Percentiles rank a stretch among this genome's conserved stretches.
Conservation (phyloP, 805 yeast species). For the Metschnikowia baotianmanensis region DNA sequence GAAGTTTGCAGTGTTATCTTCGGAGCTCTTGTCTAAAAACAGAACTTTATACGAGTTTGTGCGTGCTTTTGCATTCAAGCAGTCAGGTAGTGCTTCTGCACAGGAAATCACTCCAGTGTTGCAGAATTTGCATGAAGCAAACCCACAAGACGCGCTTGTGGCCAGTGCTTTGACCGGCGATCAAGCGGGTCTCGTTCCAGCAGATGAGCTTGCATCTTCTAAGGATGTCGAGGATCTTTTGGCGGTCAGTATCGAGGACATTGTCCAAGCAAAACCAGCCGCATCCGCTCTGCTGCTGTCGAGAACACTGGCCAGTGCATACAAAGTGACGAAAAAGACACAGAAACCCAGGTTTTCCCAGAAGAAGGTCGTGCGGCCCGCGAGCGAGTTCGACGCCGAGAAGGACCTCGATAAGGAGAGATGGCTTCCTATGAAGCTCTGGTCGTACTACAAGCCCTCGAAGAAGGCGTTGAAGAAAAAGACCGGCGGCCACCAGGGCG, state of each 20-base stretch:
- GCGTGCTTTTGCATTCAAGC: slow-evolving; percentile 32
- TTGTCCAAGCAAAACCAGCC: slow-evolving; percentile 14
- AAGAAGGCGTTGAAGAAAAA: slow-evolving; percentile 19
- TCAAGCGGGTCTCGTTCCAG: slow-evolving; percentile 19
- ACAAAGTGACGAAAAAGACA: slow-evolving; percentile 25
- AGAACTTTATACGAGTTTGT: slow-evolving; percentile 25
- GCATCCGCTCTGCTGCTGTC: not conserved
- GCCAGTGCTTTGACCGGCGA: slow-evolving; percentile 21
- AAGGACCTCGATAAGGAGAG: slow-evolving; percentile 57
- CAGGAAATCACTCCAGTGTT: slow-evolving; percentile 22
- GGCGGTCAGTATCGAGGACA: slow-evolving; percentile 26
- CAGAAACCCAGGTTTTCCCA: slow-evolving; percentile 20
- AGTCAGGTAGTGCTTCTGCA: slow-evolving; percentile 20
- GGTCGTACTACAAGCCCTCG: slow-evolving; percentile 79
- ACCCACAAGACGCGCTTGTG: slow-evolving; percentile 26
- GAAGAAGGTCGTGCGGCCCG: slow-evolving; percentile 16
- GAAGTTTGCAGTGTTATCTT: slow-evolving; percentile 5
- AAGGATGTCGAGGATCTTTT: slow-evolving; percentile 32
- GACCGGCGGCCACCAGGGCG: slow-evolving; percentile 21
- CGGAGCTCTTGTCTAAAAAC: slow-evolving; percentile 14
- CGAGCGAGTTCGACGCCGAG: slow-evolving; percentile 12
- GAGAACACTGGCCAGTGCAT: slow-evolving; percentile 1
- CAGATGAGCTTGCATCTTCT: slow-evolving; percentile 20
- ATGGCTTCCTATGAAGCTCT: slow-evolving; percentile 87
- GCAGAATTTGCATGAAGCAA: slow-evolving; percentile 19